These are phyloP conservation scores for Angomonas deanei DNA, from an alignment of 208 protist species.

Conservation along the genomic window DNA sequence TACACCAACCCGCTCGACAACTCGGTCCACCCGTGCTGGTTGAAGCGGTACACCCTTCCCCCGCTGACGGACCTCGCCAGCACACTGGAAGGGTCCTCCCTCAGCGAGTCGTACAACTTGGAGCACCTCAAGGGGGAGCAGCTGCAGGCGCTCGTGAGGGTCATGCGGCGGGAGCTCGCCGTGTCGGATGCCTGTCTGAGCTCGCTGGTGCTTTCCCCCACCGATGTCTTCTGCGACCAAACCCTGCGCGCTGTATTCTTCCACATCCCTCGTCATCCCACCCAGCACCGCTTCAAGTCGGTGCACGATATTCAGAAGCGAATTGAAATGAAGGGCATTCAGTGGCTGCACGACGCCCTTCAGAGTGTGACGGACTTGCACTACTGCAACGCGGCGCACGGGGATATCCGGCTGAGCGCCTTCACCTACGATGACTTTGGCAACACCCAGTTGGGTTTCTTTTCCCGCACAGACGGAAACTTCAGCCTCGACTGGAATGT, in stretches of 20 bases:
- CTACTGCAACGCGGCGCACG: constrained; percentile 50
- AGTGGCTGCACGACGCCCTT: constrained; percentile 61
- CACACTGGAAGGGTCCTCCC: neutral
- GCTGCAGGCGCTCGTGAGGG: constrained; percentile 14
- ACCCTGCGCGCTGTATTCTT: constrained; percentile 30
- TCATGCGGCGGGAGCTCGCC: constrained; percentile 40
- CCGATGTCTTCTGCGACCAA: constrained; percentile 51
- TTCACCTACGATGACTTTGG: constrained; percentile 81
- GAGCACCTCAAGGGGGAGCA: neutral
- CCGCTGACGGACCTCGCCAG: neutral
- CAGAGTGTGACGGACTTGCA: constrained; percentile 61
- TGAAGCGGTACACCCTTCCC: constrained; percentile 52
- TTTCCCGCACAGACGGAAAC: constrained; percentile 18
- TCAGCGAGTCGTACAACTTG: neutral
- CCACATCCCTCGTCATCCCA: constrained; percentile 54
- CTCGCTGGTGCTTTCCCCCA: constrained; percentile 30
- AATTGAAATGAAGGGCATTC: constrained; percentile 40
- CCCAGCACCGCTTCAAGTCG: constrained; percentile 62
- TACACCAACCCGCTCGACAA: constrained; percentile 51
- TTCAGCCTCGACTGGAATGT: neutral
- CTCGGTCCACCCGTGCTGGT: constrained; percentile 49
- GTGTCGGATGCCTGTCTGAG: constrained; percentile 31
- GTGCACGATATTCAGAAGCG: constrained; percentile 45
- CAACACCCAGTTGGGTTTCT: constrained; percentile 55
- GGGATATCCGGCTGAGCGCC: constrained; percentile 37